Conservation (phyloP, 1,139 yeast genomes). For the Candida gigantensis region DNA sequence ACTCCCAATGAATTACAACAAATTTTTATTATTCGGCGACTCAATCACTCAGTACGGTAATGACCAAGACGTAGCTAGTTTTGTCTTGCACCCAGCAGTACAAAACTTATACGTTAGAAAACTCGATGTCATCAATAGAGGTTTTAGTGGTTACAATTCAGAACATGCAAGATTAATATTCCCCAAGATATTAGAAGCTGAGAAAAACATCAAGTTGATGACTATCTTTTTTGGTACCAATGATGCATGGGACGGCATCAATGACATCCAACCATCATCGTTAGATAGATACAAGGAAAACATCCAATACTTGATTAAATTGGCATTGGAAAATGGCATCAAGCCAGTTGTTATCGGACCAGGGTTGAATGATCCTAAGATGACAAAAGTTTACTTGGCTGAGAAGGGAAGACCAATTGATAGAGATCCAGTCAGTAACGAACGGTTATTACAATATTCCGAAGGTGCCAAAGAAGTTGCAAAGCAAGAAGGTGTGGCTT, state of each 20-base stretch:
- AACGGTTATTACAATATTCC: constrained; percentile 47
- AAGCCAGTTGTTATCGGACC: constrained; percentile 64
- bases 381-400: constrained; percentile 8
- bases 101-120: constrained; percentile 48
- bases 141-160: constrained; percentile 64
- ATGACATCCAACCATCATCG: constrained; percentile 55
- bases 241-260: constrained; percentile 64
- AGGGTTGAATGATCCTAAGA: constrained; percentile 49
- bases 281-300: constrained; percentile 51
- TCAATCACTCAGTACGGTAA: constrained; percentile 62
- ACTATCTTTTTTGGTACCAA: constrained; percentile 77
- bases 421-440: constrained; percentile 20
- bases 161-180: constrained; percentile 49
- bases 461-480: constrained; percentile 53
- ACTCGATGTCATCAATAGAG: constrained; percentile 59
- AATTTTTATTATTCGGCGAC: constrained; percentile 66
- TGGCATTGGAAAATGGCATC: constrained; percentile 41
- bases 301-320: constrained; percentile 38
- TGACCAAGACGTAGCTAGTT: constrained; percentile 32
- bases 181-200: constrained; percentile 48
- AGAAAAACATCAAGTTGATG: constrained; percentile 42
- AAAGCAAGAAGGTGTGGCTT: constrained; percentile 43
- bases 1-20: constrained; percentile 30
- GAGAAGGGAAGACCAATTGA: constrained; percentile 9
- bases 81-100: constrained; percentile 54